Evolutionary conservation across 2,329 filamentous ascomycete genomes (phyloP), one percentile per base, ranked within the genome.

Genomic region (Rutstroemia sydowiana): DNA sequence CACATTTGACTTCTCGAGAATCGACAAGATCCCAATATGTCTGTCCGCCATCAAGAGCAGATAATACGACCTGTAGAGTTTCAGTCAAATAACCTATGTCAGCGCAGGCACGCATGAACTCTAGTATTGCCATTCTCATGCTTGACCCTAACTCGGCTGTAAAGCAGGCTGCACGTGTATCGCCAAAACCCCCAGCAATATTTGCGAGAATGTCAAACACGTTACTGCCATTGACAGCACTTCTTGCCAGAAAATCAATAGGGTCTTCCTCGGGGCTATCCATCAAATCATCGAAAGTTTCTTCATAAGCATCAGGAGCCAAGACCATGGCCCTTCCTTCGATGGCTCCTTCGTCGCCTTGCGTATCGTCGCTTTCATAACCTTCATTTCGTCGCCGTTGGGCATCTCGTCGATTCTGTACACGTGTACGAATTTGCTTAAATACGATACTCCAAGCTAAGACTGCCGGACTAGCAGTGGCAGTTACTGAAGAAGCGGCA

Each of bases 391-490:
- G 28, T 21, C 49, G 44, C 9, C 37, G 44, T 46, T 53, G 51
- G n/a, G 41, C 28, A 32, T 28, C 48, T 34, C 47, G 36, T 36
- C 40, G 37, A 49, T 36, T 20, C 28, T 13, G 20, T 14, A 57
- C 53, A 26, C 50, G 51, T 3, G 34, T 18, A 13, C 53, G 52
- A 71, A 93, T 81, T 23, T 78, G 76, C 61, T 86, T 79, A 9
- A 91, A 73, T 23, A 95, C 78, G 44, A 92, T 73, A 3, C 84
- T 82, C 91, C 91, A 97, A 3, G 87, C 81, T 59, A 95, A 87
- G 18, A 88, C 77, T 16, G 87, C 81, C 1, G 88, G 88, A 51
- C 80, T 82, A 18, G 87, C 86, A 32, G 80, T 79, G 34, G 75
- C 72, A n/a, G 79, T 73, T 14, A 76, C 76, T 18, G 70, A 65